Evolutionary conservation across 2,329 filamentous ascomycete genomes (phyloP), one percentile per base, ranked within the genome.

Genomic region (Fusarium scirpi): DNA sequence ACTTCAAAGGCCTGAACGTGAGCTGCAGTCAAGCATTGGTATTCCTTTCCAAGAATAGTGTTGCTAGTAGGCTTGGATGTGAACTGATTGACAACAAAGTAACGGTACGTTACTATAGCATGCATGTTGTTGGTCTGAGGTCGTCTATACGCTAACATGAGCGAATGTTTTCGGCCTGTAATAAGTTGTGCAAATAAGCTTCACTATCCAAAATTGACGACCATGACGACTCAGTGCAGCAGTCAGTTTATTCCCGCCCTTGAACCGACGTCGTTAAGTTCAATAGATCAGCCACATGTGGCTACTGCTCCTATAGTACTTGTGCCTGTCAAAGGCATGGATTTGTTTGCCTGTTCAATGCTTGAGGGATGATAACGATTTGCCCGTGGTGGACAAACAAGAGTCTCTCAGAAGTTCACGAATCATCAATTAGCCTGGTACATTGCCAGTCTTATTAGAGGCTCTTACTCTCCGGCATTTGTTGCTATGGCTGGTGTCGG

Each of bases 201-300:
- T 27, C 18, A 22, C 34, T 40, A 32, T 46, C 32, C 43, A 43
- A 51, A 48, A 30, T 47, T 18, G 29, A 47, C 15, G 48, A 41
- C 43, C 51, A 48, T 48, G 51, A 46, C 62, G 45, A 55, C 25
- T 59, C 27, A 43, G 30, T 20, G 30, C n/a, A 41, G 24, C 15
- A 10, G 22, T 34, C 34, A 30, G 11, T 20, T 41, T 71, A 62
- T 68, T 68, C 48, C 67, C 67, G 47, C 40, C 34, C 32, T 46
- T 43, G 24, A 27, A 12, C 67, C 49, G 62, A 38, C 25, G 9
- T 29, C 29, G n/a, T 45, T 47, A 46, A 41, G 49, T 60, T 53
- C 45, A 18, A 60, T 60, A 34, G 45, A 48, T 43, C 48, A 58
- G 58, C 43, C 18, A 51, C 45, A 22, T 54, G 20, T 52, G 47